Evolutionary conservation across 192 early-diverging fungal genomes (phyloP), one percentile per base, ranked within the genome.

Genomic region (Physocladia obscura): DNA sequence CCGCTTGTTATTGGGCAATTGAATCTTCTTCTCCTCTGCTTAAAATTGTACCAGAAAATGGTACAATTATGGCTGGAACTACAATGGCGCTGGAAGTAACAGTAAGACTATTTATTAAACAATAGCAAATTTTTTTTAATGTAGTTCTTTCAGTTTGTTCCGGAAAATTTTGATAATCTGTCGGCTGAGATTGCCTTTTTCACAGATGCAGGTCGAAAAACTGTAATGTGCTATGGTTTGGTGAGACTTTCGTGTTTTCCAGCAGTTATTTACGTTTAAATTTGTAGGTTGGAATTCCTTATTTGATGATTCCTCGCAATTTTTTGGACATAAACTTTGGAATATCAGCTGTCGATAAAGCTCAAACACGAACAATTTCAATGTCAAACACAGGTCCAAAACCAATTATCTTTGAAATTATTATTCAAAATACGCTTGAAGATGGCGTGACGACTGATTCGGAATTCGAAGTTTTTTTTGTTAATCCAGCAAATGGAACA

Each of bases 231-330:
- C 57, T 87, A 79, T 62, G 87, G 87, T 19, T 76, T 88, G 5
- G n/a, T n/a, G n/a, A n/a, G n/a, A n/a, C n/a, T n/a, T n/a, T n/a
- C n/a, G n/a, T n/a, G n/a, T n/a, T n/a, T n/a, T n/a, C n/a, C n/a
- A n/a, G n/a, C n/a, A n/a, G n/a, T n/a, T n/a, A n/a, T n/a, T n/a
- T n/a, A n/a, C n/a, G n/a, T n/a, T n/a, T n/a, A n/a, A n/a, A n/a
- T n/a, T n/a, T n/a, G n/a, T n/a, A n/a, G n/a, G 82, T 88, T 13
- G 87, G 87, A 2, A 68, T 88, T 24, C 87, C 87, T 3, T 88
- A 85, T 51, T 57, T 88, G 34, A 69, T 69, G 26, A 82, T 88
- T 22, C 67, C 72, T 5, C 70, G 71, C 22, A 77, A 78, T 13
- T 29, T 50, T 32, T 59, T 76, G 50, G 22, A 70, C 22, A 64